Percentiles rank a stretch among this genome's conserved stretches.
phyloP scores from a whole-genome alignment of 352 stramenopile species.

The Thalassiosira mediterranea region DNA sequence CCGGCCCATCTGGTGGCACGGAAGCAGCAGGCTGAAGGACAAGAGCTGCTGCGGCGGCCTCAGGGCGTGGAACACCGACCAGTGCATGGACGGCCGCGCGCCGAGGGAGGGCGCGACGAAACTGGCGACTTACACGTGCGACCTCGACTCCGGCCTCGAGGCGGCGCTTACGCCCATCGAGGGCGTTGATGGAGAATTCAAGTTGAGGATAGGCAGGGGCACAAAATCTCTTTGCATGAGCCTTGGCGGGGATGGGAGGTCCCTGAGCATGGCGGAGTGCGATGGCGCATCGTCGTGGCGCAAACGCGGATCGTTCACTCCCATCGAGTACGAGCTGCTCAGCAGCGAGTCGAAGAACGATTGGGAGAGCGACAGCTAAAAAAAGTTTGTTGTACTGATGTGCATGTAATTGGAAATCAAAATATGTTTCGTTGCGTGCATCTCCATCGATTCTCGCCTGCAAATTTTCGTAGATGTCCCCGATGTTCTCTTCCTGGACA shows the following conservation, averaged over 20 bases:
- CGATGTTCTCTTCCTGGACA: too few species aligned
- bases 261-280: slow-evolving; percentile 25
- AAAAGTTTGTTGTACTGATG: too few species aligned
- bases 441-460: too few species aligned
- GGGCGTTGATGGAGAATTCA: slow-evolving; percentile 10
- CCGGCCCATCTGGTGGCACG: slow-evolving; percentile 39
- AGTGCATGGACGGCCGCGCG: slow-evolving; percentile 36
- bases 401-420: too few species aligned
- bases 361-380: too few species aligned
- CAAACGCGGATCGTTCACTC: slow-evolving; percentile 40
- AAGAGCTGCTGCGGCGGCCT: slow-evolving; percentile 38
- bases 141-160: slow-evolving; percentile 40
- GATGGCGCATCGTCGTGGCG: slow-evolving; percentile 25
- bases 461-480: too few species aligned
- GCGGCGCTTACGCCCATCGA: slow-evolving; percentile 21
- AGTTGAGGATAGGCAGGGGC: slow-evolving; percentile 16
- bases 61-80: slow-evolving; percentile 49
- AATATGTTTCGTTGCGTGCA: too few species aligned
- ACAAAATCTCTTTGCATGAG: slow-evolving; percentile 25
- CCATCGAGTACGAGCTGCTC: slow-evolving; percentile 43
- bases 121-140: slow-evolving; percentile 34
- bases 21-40: slow-evolving; percentile 32
- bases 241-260: slow-evolving; percentile 11
- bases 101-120: slow-evolving; percentile 11
- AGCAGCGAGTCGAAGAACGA: slow-evolving; percentile 32